Base-by-base conservation (phyloP, 345 rosid species). In the Citrus unshiu region DNA sequence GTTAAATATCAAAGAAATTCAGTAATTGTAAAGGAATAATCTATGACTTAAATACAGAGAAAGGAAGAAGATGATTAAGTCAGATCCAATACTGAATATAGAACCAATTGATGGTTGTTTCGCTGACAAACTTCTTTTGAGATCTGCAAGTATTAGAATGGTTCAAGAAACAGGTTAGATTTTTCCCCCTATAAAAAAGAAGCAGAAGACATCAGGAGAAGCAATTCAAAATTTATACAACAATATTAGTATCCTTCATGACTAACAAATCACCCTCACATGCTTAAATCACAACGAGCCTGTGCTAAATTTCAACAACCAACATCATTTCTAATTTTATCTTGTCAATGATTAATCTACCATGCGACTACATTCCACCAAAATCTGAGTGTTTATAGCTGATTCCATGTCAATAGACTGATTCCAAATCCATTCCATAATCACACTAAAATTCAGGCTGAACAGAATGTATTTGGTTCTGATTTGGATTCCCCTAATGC, bases 121-220 rank as follows among this genome's bases (percentile, higher is more conserved):
- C 18, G 79, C 83, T 61, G 82, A 80, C 83, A 77, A 79, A 66
- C 85, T 83, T 58, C 89, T 80, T 75, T 75, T 60, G 68, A 73
- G 34, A 81, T 87, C 88, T 75, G 86, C 85, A 79, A 51, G 60
- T 67, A 80, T 51, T 27, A 34, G 70, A 51, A 70, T 68, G 27
- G 78, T 65, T 77, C 35, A 65, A 59, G 40, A 58, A 14, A 24
- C 8, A 34, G 30, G 66, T 57, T 64, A 80, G 25, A 57, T 39
- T 59, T 51, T 22, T 1, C 39, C 58, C 75, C 27, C 46, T 34
- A 49, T n/a, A 7, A 79, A 21, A 29, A 19, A 61, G 32, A 54
- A 70, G 69, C 39, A 35, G 3, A 21, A n/a, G 3, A 59, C 12
- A 2, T n/a, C 27, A 7, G 27, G 27, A 2, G 24, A 24, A 66